Evolutionary conservation across 306 rosid genomes (phyloP).

Genomic region (Quercus mongolica): DNA sequence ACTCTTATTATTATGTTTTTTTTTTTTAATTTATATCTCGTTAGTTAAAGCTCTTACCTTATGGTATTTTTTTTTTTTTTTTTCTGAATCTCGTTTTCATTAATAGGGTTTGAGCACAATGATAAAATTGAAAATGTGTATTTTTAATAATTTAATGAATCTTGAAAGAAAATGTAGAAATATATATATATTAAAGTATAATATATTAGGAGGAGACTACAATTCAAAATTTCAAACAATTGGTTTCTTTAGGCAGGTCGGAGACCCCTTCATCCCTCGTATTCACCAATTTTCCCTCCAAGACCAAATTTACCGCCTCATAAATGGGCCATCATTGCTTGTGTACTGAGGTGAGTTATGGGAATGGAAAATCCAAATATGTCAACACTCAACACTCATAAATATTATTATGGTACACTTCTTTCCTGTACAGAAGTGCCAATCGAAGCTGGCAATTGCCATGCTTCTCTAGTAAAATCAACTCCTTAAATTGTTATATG

Average conservation of each 20-base stretch:
- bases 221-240: not conserved
- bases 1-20: too few relatives aligned
- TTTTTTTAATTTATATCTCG: too few relatives aligned
- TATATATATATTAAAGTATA: not conserved
- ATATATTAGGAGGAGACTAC: not conserved
- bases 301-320: conserved; percentile 7
- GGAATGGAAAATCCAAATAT: conserved; percentile 13
- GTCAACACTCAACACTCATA: not conserved
- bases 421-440: not conserved
- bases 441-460: not conserved
- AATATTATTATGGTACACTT: not conserved
- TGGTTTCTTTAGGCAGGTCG: too few relatives aligned
- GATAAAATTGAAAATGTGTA: too few relatives aligned
- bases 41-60: too few relatives aligned
- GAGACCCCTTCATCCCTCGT: not conserved
- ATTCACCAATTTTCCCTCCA: conserved; percentile 11
- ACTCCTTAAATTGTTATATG: not conserved
- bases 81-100: too few relatives aligned
- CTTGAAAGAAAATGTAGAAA: not conserved
- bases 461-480: not conserved
- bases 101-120: too few relatives aligned
- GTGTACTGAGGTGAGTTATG: not conserved
- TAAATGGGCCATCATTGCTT: conserved; percentile 16
- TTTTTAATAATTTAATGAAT: too few relatives aligned
- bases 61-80: too few relatives aligned